These are phyloP conservation scores for Pistacia atlantica DNA, from an alignment of 345 rosid species.

Conservation along the genomic window DNA sequence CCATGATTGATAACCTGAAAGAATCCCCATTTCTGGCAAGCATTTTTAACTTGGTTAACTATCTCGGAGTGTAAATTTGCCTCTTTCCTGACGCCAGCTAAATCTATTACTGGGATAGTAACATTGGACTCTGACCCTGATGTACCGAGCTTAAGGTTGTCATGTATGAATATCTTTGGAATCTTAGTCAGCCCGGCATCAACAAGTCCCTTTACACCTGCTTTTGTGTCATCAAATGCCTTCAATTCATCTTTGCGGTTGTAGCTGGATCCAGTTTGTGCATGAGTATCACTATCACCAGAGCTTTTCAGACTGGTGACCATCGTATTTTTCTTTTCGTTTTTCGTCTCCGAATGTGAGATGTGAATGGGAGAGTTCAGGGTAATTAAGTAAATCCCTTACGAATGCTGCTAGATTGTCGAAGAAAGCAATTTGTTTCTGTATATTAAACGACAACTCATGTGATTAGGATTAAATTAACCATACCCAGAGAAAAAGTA, in stretches of 20 bases:
- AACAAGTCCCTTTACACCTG: constrained; percentile 41
- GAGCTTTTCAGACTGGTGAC: background rate
- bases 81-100: constrained; percentile 17
- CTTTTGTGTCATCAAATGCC: constrained; percentile 41
- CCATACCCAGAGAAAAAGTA: too few species aligned
- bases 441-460: too few species aligned
- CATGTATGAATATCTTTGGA: constrained; percentile 37
- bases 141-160: background rate
- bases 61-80: constrained; percentile 12
- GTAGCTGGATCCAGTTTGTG: background rate
- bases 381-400: too few species aligned
- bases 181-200: constrained; percentile 35
- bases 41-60: constrained; percentile 23
- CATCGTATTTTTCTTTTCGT: background rate
- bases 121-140: background rate
- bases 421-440: too few species aligned
- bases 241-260: constrained; percentile 25
- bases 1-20: constrained; percentile 49
- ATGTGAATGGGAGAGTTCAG: too few species aligned
- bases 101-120: constrained; percentile 39
- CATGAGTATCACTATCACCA: background rate
- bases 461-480: too few species aligned
- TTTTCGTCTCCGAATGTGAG: too few species aligned
- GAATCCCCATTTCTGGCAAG: constrained; percentile 51
- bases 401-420: too few species aligned